Base-by-base conservation (phyloP, 1,284 basidiomycete genomes). In the Leccinum pachyderme region DNA sequence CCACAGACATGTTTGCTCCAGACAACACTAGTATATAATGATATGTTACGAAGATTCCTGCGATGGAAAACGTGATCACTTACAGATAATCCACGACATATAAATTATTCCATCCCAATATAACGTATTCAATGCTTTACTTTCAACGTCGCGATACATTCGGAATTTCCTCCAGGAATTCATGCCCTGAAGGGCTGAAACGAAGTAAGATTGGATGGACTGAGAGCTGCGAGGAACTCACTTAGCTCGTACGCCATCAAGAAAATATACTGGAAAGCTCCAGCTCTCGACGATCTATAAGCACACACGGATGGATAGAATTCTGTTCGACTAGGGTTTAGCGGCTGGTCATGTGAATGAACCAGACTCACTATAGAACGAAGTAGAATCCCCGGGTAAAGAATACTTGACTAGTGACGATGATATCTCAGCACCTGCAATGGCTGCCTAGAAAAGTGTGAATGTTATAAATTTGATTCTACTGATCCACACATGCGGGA, bases 141-240 rank as follows among this genome's bases (percentile, higher is more conserved):
- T 69, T 2, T 22, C 47, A 7, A n/a, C n/a, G n/a, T n/a, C n/a
- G n/a, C n/a, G n/a, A n/a, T n/a, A n/a, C n/a, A n/a, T n/a, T n/a
- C n/a, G 39, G 25, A 69, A 68, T 49, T 55, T 71, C 44, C 54
- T 58, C 65, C 65, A 69, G 7, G 59, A 49, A 56, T 48, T 66
- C 63, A 65, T 65, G 25, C 58, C 12, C 41, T 67, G 64, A 51
- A 65, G 66, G 9, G 67, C 66, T 68, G 11, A 9, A 31, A 1
- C 9, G 33, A 46, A 45, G 18, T 63, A 15, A 47, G 27, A 41
- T 29, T 3, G 6, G 24, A 45, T 15, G 8, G 44, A 47, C 13
- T 13, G 13, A 55, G 18, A 22, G 11, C 4, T 3, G 6, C 2
- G 33, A 32, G 43, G 27, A 44, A 53, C 65, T n/a, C 13, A 68